Evolutionary conservation across 2,329 filamentous ascomycete species (phyloP).

Genomic region (Myriosclerotinia scirpicola): DNA sequence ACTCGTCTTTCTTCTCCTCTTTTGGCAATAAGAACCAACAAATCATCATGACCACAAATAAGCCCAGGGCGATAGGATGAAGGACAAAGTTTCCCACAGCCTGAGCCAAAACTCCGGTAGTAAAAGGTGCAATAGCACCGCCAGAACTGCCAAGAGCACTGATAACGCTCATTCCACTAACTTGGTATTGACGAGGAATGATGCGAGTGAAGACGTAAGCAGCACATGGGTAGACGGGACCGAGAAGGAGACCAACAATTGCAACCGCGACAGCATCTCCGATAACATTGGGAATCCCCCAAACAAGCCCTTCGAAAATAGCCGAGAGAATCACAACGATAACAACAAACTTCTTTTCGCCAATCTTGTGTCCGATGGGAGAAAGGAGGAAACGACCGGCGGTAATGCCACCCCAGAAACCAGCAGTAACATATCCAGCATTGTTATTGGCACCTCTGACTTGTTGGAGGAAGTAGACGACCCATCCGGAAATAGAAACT

Average conservation of each 20-base stretch:
- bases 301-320: constrained; percentile 72
- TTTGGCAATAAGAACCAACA: constrained; percentile 64
- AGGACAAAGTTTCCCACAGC: constrained; percentile 49
- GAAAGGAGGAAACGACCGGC: constrained; percentile 72
- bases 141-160: constrained; percentile 68
- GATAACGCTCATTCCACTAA: constrained; percentile 66
- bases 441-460: constrained; percentile 67
- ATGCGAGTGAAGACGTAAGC: constrained; percentile 61
- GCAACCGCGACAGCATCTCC: constrained; percentile 66
- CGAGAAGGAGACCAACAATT: constrained; percentile 72
- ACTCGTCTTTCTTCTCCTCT: constrained; percentile 60
- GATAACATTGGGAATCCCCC: constrained; percentile 74
- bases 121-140: constrained; percentile 60
- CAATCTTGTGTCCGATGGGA: constrained; percentile 63
- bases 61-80: constrained; percentile 59
- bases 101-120: constrained; percentile 50
- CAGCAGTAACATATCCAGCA: constrained; percentile 77
- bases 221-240: constrained; percentile 77
- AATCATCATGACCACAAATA: constrained; percentile 64
- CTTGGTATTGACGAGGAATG: constrained; percentile 59
- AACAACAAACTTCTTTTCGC: constrained; percentile 70
- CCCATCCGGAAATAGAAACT: constrained; percentile 82
- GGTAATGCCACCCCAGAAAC: constrained; percentile 73
- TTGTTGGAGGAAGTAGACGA: constrained; percentile 79
- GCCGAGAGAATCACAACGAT: constrained; percentile 60